A percentile compares a stretch with the other conserved stretches of the same genome.
Evolutionary conservation across 768 basidiomycete species (phyloP).

Genomic region (Kwoniella botswanensis): DNA sequence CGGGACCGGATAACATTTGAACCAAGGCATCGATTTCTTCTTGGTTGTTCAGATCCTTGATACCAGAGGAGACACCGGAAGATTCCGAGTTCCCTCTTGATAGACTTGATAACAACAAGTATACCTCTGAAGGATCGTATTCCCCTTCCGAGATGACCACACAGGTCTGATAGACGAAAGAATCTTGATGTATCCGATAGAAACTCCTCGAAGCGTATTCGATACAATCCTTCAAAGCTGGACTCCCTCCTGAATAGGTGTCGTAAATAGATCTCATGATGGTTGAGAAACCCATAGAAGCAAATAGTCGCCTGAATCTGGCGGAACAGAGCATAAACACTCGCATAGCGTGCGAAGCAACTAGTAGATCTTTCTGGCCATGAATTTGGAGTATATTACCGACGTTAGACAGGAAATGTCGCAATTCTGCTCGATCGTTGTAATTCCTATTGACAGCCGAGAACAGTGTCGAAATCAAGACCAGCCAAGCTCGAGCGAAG

Average conservation of each 20-base stretch:
- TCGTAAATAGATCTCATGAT: slow-evolving; percentile 38
- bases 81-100: slow-evolving; percentile 22
- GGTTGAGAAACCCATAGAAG: slow-evolving; percentile 41
- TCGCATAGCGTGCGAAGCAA: slow-evolving; percentile 41
- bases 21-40: slow-evolving; percentile 47
- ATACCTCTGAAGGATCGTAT: slow-evolving; percentile 32
- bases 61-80: slow-evolving; percentile 42
- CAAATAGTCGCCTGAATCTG: slow-evolving; percentile 46
- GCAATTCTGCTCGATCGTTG: slow-evolving; percentile 49
- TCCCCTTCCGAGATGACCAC: slow-evolving; percentile 34
- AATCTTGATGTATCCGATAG: slow-evolving; percentile 48
- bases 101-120: slow-evolving; percentile 36
- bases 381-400: slow-evolving; percentile 35
- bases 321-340: slow-evolving; percentile 51
- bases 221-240: slow-evolving; percentile 41
- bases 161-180: slow-evolving; percentile 46
- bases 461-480: slow-evolving; percentile 39
- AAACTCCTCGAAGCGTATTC: slow-evolving; percentile 46
- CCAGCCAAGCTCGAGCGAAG: slow-evolving; percentile 46
- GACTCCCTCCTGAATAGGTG: slow-evolving; percentile 28
- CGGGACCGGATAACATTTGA: slow-evolving; percentile 47
- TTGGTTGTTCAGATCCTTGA: slow-evolving; percentile 41
- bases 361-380: slow-evolving; percentile 31
- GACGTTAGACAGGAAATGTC: slow-evolving; percentile 43
- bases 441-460: slow-evolving; percentile 45